A percentile compares a stretch with the other conserved stretches of the same genome.
Evolutionary conservation across 495 filamentous ascomycete species (phyloP).

Genomic region (Aspergillus kassunensis): DNA sequence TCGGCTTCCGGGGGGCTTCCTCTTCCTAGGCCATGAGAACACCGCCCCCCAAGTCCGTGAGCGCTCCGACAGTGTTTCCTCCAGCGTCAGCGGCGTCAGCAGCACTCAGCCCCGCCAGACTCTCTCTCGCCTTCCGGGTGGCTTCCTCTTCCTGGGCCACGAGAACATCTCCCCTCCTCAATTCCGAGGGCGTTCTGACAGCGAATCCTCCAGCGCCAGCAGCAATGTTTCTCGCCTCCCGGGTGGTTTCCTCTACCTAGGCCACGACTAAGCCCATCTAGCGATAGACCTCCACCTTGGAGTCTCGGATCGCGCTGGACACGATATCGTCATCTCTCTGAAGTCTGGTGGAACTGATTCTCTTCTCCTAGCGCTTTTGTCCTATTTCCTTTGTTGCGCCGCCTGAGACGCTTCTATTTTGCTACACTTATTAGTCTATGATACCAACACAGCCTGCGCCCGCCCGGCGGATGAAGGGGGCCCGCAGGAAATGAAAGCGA

Average conservation of each 20-base stretch:
- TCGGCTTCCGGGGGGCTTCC: constrained; percentile 11
- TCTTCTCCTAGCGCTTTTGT: not conserved
- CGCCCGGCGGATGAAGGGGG: constrained; percentile 11
- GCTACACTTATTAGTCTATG: constrained; percentile 5
- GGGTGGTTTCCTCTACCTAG: constrained; percentile 12
- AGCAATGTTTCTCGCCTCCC: constrained; percentile 6
- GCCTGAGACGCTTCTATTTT: constrained; percentile 1
- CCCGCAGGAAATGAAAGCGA: constrained; percentile 17
- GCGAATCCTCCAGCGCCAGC: constrained; percentile 19
- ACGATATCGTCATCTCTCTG: constrained; percentile 17
- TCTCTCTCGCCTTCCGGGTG: constrained; percentile 7
- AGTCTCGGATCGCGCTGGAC: constrained; percentile 24
- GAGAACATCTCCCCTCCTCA: not conserved
- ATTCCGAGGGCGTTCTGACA: constrained; percentile 16
- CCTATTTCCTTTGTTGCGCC: not conserved
- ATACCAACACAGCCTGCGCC: constrained; percentile 16
- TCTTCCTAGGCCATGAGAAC: constrained; percentile 11
- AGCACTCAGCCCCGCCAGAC: not conserved
- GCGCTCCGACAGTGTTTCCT: constrained; percentile 16
- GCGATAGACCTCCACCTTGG: not conserved
- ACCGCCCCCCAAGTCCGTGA: constrained; percentile 11
- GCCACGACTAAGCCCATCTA: constrained; percentile 3
- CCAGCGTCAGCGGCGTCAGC: no score
- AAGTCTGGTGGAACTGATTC: constrained; percentile 5
- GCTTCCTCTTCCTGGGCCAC: constrained; percentile 14